A percentile compares a stretch with the other conserved stretches of the same genome.
phyloP scores from a whole-genome alignment of 106 monocot genomes.

The Acanthochlamys bracteata region DNA sequence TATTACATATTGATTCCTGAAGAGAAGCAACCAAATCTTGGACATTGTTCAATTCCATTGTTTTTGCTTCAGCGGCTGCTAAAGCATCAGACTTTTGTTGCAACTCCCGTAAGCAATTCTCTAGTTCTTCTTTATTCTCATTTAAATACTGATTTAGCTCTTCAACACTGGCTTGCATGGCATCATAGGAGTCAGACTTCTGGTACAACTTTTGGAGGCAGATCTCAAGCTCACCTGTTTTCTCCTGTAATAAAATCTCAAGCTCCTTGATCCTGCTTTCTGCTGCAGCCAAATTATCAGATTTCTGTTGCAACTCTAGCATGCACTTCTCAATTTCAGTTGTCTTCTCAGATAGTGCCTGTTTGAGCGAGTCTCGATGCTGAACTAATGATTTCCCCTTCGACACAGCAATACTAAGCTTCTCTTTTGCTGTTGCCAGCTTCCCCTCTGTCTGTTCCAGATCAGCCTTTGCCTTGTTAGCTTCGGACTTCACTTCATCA shows the following conservation, averaged over 20 bases:
- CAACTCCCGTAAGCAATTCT: slow-evolving; percentile 45
- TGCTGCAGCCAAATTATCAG: slow-evolving; percentile 38
- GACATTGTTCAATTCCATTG: slow-evolving; percentile 32
- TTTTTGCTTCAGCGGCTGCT: slow-evolving; percentile 23
- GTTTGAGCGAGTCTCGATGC: slow-evolving; percentile 79
- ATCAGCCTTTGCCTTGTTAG: slow-evolving; percentile 46
- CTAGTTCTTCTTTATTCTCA: slow-evolving; percentile 46
- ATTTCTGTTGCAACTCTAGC: slow-evolving; percentile 60
- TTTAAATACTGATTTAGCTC: slow-evolving; percentile 28
- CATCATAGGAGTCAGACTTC: slow-evolving; percentile 35
- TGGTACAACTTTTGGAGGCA: slow-evolving; percentile 44
- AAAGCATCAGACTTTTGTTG: slow-evolving; percentile 44
- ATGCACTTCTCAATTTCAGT: slow-evolving; percentile 55
- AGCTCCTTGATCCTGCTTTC: slow-evolving; percentile 28
- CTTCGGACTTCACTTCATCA: slow-evolving; percentile 43
- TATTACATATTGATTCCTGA: slow-evolving; percentile 37
- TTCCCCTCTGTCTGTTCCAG: slow-evolving; percentile 64
- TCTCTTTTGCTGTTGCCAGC: slow-evolving; percentile 59
- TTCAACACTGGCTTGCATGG: slow-evolving; percentile 10
- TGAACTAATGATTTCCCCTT: slow-evolving; percentile 95
- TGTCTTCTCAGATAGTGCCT: slow-evolving; percentile 63
- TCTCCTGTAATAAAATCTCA: slow-evolving; percentile 40
- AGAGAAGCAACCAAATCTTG: slow-evolving; percentile 43
- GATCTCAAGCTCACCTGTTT: slow-evolving; percentile 40
- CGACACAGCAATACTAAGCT: slow-evolving; percentile 80